Base-by-base conservation (phyloP, 441 rosid species). In the Brassica hybrid region DNA sequence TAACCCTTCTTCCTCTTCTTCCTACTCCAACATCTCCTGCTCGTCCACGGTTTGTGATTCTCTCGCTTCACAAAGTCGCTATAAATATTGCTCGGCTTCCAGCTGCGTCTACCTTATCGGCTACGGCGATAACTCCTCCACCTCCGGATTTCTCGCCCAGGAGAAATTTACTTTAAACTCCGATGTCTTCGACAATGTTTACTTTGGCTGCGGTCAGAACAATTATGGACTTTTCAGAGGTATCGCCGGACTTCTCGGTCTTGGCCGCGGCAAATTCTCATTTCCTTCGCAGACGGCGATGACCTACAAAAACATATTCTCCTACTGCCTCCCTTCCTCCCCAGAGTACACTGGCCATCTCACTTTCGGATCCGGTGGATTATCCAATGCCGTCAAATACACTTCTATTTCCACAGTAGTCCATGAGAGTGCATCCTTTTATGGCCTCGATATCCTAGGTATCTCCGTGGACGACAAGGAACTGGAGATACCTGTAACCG, bases 291-390 rank as follows among this genome's bases (percentile, higher is more conserved):
- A 95, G 82, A 90, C 94, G 0, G 87, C 86, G 1, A 2, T 60
- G 2, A 80, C 80, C 2, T 95, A 90, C 84, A 88, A 83, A 30
- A 84, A 86, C 48, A 25, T 85, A 36, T 95, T 95, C 83, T 93
- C 99, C 43, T 93, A 95, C 23, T 93, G 97, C 58, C 84, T 95
- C 1, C 98, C 98, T 0, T 84, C 96, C 1, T 74, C 97, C 6
- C 1, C 88, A 6, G 74, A 87, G n/a, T n/a, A 85, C 32, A 88
- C 89, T 2, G 98, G 96, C 2, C 89, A 85, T 85, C 90, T 95
- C 81, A 84, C 86, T 1, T 89, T 95, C 66, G 99, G 97, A 61
- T 56, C 73, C 19, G 65, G 80, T 30, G 60, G 81, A 17, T 6
- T 72, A 52, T 84, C 92, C 1, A 74, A 76, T 2, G 45, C 89